phyloP scores from a whole-genome alignment of 257 asterid species.

The Cruciata laevipes region DNA sequence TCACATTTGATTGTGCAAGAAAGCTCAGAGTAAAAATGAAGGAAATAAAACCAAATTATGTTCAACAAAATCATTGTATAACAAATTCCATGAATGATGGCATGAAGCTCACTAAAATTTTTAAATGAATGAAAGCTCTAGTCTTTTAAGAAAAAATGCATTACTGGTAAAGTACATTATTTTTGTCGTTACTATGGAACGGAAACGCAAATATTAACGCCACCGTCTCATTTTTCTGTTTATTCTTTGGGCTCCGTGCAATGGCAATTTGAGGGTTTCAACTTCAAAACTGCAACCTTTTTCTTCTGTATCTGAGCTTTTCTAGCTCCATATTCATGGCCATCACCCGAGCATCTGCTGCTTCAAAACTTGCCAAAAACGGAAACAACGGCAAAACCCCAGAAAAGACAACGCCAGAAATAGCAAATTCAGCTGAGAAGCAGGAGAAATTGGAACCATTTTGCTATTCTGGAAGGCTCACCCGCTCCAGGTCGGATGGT shows the following conservation, averaged over 20 bases:
- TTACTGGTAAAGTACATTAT: background rate
- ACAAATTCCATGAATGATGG: background rate
- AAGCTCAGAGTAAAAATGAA: background rate
- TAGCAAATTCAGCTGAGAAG: background rate
- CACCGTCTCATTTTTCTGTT: background rate
- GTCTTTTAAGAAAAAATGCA: background rate
- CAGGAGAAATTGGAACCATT: background rate
- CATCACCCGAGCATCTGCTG: slow-evolving; percentile 2
- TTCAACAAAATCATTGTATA: background rate
- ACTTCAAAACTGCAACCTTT: background rate
- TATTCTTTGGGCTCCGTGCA: background rate
- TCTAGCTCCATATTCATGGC: background rate
- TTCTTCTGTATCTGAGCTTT: background rate
- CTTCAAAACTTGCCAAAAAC: background rate
- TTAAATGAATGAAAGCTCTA: too few relatives aligned
- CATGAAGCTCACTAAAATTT: background rate
- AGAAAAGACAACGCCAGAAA: background rate
- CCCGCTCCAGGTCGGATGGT: slow-evolving; percentile 12
- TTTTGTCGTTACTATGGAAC: too few relatives aligned
- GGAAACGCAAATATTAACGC: background rate
- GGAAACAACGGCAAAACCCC: background rate
- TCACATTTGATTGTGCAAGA: background rate
- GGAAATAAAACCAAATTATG: background rate
- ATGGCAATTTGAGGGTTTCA: background rate
- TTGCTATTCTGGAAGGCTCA: background rate